A percentile compares a stretch with the other conserved stretches of the same genome.
phyloP scores from a whole-genome alignment of 192 early-diverging fungal genomes.

The Backusella circina region DNA sequence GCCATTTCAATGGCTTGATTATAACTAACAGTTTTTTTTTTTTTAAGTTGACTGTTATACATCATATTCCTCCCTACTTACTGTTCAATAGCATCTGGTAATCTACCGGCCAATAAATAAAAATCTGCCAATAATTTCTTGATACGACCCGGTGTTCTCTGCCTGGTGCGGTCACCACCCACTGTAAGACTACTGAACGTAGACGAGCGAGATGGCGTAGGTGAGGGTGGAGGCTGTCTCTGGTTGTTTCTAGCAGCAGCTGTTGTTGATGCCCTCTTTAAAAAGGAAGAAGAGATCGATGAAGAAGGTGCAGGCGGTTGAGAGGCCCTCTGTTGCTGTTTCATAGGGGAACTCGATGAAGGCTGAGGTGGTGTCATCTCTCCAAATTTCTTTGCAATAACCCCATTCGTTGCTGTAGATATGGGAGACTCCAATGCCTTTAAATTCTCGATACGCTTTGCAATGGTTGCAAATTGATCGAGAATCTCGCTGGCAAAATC shows the following conservation, averaged over 20 bases:
- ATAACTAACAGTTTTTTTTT: conserved; percentile 42
- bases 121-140: conserved; percentile 75
- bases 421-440: conserved; percentile 16
- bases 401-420: not conserved
- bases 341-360: conserved; percentile 2
- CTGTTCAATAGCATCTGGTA: conserved; percentile 70
- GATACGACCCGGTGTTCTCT: conserved; percentile 66
- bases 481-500: conserved; percentile 73
- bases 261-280: conserved; percentile 16
- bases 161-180: conserved; percentile 39
- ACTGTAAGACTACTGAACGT: conserved; percentile 9
- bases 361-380: conserved; percentile 6
- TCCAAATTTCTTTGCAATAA: not conserved
- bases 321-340: not conserved
- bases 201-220: conserved; percentile 42
- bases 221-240: conserved; percentile 34
- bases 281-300: conserved; percentile 14
- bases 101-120: conserved; percentile 69
- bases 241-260: not conserved
- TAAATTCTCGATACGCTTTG: conserved; percentile 14
- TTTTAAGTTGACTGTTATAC: not conserved
- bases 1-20: conserved; percentile 61
- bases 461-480: conserved; percentile 57
- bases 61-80: conserved; percentile 20
- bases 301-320: conserved; percentile 7